Evolutionary conservation across 2,329 filamentous ascomycete genomes (phyloP).

Genomic region (Coccinonectria pachysandricola): DNA sequence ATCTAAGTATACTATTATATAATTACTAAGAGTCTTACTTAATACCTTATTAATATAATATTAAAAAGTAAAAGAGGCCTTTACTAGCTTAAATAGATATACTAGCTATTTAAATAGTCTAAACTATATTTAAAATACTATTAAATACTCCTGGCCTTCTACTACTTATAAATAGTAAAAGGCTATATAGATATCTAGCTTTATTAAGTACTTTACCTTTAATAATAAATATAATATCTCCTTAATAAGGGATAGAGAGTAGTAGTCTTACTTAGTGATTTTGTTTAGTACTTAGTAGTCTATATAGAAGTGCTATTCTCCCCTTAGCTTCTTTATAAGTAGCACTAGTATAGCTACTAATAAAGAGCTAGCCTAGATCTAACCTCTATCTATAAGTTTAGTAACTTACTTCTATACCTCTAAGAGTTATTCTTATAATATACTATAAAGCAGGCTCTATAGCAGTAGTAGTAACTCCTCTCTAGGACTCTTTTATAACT

Average conservation of each 20-base stretch:
- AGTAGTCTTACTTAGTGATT: neutral
- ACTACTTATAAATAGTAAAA: neutral
- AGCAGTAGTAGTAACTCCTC: neutral
- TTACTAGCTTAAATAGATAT: neutral
- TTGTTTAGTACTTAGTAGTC: neutral
- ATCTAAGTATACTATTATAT: neutral
- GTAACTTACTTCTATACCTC: neutral
- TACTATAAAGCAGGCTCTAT: neutral
- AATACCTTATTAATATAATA: slow-evolving; percentile 1
- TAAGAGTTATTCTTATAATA: too few relatives aligned
- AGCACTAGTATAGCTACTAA: neutral
- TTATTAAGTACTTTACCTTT: neutral
- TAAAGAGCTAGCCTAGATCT: neutral
- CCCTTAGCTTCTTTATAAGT: too few relatives aligned
- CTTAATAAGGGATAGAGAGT: neutral
- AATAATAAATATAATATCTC: neutral
- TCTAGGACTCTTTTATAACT: neutral
- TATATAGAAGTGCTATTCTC: neutral
- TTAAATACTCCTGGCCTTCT: neutral
- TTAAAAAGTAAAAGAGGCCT: neutral
- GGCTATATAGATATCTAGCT: neutral
- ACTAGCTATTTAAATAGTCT: neutral
- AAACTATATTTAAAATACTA: slow-evolving; percentile 1
- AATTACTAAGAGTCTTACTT: neutral
- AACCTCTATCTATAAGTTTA: neutral